Evolutionary conservation across 345 rosid species (phyloP), one percentile per base, ranked within the genome.

Genomic region (Kandelia obovata): DNA sequence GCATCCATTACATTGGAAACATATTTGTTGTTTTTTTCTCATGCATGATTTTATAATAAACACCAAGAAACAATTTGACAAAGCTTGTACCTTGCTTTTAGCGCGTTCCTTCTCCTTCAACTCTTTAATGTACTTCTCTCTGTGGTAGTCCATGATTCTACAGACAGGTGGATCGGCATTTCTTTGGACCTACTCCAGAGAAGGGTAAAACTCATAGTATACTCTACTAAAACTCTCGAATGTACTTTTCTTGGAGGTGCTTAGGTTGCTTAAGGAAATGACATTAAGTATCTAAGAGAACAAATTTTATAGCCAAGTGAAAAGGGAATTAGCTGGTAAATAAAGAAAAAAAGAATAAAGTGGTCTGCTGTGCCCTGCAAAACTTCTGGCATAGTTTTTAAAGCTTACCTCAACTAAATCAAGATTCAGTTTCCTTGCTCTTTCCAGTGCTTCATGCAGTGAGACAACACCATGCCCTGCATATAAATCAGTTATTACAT

Each of bases 391-490:
- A 47, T 26, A 43, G 17, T 34, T 23, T 21, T 13, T 28, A 64
- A 19, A 57, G 43, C 68, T 68, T 75, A 89, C 94, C 88, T 83
- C 87, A 51, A 89, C 91, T 59, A 89, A 75, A 78, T 89, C 94
- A 61, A 82, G 79, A 32, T 79, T 51, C 10, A 72, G 83, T 58
- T 65, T 59, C 78, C 61, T 76, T 10, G 94, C 88, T 55, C 32
- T 80, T 28, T 72, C 69, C 17, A 83, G 57, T 13, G 89, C 94
- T 69, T 83, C 86, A 53, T 46, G 66, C 28, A 69, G 64, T 51
- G 91, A 75, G 65, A 89, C 60, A 15, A 89, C 57, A 15, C 2
- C 21, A 73, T 83, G 85, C 65, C 82, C 94, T 86, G 83, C 75
- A 71, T 27, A 49, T 27, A 53, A 37, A 67, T 23, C 10, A 37